Base-by-base conservation (phyloP, 2,329 filamentous ascomycete genomes). In the Penicillium sp. region DNA sequence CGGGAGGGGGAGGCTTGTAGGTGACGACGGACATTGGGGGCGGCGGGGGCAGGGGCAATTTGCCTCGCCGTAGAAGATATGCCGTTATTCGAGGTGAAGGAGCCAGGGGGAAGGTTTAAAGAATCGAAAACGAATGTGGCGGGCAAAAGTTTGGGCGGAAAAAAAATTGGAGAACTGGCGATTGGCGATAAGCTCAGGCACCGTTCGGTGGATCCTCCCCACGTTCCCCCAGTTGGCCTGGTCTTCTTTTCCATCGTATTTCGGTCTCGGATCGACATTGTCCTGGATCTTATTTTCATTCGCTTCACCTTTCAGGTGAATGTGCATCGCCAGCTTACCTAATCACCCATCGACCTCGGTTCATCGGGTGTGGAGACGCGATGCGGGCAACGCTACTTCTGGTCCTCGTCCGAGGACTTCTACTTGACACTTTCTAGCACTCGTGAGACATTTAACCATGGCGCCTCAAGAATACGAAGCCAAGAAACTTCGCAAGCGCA, bases 401-500 rank as follows among this genome's bases (percentile, higher is more conserved):
- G 22, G 38, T 27, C 14, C n/a, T 27, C 40, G 47, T 51, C 40
- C 8, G 41, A 49, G 16, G 28, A 16, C 2, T 27, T 10, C 31
- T 8, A 22, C 14, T 24, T 28, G 18, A n/a, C 10, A 41, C 1
- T n/a, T n/a, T 24, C 11, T 24, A 40, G 20, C 14, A 24, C 20
- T 13, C 6, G 9, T 13, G 10, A 27, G 4, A 5, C 18, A 11
- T 35, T 16, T 28, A 9, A 33, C 14, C 20, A 68, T 69, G 63
- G 56, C 63, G 16, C 54, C 64, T 8, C 51, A 66, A 50, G 65
- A 72, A 25, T 62, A 63, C 44, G 57, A 70, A 30, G 74, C 84
- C 44, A 92, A 89, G 72, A 74, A 74, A 55, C 82, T 87, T 43
- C 80, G 74, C 42, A 81, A 57, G 38, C 67, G 89, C 55, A 75